These are phyloP conservation scores for Orbilia blumenaviensis DNA, from an alignment of 2,329 filamentous ascomycete genomes.

Conservation along the genomic window DNA sequence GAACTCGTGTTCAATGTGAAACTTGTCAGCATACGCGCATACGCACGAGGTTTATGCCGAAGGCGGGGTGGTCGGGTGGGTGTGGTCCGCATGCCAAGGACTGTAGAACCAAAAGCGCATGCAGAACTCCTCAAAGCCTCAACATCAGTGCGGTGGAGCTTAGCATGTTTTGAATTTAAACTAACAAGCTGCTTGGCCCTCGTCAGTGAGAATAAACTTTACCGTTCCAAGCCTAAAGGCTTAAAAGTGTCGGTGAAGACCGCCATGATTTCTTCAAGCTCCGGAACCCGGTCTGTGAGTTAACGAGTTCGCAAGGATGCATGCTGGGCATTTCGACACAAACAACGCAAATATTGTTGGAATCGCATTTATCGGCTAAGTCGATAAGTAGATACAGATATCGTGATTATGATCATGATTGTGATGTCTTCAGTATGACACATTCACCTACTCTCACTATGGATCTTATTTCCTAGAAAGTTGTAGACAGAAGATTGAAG, in stretches of 20 bases:
- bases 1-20: neutral
- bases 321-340: neutral
- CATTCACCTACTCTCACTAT: no score
- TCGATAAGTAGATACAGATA: neutral
- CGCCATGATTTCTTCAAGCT: neutral
- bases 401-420: no score
- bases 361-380: no score
- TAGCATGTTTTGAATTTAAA: neutral
- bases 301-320: neutral
- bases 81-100: constrained; percentile 9
- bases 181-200: neutral
- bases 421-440: no score
- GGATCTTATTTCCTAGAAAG: no score
- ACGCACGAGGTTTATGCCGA: constrained; percentile 1
- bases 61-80: no score
- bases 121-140: neutral
- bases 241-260: neutral
- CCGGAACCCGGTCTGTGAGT: neutral
- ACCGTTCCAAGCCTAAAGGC: constrained; percentile 6
- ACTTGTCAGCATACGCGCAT: neutral
- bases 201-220: neutral
- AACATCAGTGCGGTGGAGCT: neutral
- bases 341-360: neutral
- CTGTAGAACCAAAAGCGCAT: constrained; percentile 5
- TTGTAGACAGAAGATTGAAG: no score